Base-by-base conservation (phyloP, 805 yeast genomes). In the Lipomyces orientalis region DNA sequence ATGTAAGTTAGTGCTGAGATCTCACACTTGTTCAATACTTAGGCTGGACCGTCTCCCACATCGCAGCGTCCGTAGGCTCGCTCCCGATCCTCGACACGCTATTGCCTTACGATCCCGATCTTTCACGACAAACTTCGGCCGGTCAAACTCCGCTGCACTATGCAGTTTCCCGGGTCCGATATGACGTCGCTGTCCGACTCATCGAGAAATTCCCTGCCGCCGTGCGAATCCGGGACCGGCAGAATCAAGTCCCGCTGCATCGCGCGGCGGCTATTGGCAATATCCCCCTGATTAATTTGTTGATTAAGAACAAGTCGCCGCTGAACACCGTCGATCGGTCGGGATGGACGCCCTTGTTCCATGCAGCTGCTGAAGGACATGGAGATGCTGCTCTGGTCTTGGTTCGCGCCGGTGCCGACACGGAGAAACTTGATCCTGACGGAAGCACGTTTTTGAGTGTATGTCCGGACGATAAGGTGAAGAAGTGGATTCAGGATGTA, bases 301-400 rank as follows among this genome's bases (percentile, higher is more conserved):
- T 93, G 49, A 82, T 86, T 4, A 79, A 81, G 56, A 78, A 83
- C 4, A 84, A 84, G 58, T 86, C 89, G 0, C 90, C 90, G 8
- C 76, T 93, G 29, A 90, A 92, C 73, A 82, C 88, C 2, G 84
- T 85, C 51, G 98, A 93, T 75, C 71, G 72, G 12, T 83, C 83
- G 62, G 95, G 97, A 0, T 91, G 95, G 93, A 90, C 97, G 0
- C 88, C 97, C 0, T 76, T 94, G 67, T 97, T 91, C 76, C 97
- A 91, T 78, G 97, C 98, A 0, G 79, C 90, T 64, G 92, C 97
- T 0, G 98, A 93, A 78, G 97, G 97, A 0, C 88, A 88, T 73
- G 93, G 89, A 0, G 97, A 90, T 66, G 86, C 86, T 10, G 97
- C 90, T 0, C 81, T 87, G 0, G 74, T 81, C 43, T 79, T 93